phyloP scores from a whole-genome alignment of 768 basidiomycete species.

The Pholiota conissans region DNA sequence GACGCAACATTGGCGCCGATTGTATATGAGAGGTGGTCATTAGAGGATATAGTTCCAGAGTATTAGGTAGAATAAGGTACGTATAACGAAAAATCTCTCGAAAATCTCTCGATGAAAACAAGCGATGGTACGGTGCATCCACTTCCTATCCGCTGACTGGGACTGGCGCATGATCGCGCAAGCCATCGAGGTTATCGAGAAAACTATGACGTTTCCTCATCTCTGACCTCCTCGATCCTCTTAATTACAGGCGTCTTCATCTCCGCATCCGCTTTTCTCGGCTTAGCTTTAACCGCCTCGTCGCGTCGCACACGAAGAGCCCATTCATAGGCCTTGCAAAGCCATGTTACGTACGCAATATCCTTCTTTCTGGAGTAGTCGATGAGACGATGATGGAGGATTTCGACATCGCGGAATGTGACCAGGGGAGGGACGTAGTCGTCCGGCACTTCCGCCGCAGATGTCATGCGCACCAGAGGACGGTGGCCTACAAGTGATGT shows the following conservation, averaged over 20 bases:
- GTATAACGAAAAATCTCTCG: not conserved
- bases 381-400: conserved; percentile 75
- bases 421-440: conserved; percentile 80
- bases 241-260: not conserved
- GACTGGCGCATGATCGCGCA: too few species aligned
- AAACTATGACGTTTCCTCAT: not conserved
- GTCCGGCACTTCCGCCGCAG: conserved; percentile 61
- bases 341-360: conserved; percentile 70
- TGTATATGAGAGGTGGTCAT: not conserved
- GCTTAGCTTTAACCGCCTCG: conserved; percentile 34
- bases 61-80: not conserved
- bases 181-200: too few species aligned
- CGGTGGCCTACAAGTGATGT: conserved; percentile 52
- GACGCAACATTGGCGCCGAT: not conserved
- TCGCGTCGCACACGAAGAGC: conserved; percentile 64
- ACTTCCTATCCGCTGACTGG: too few species aligned
- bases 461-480: conserved; percentile 73
- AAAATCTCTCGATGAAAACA: not conserved
- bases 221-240: not conserved
- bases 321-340: conserved; percentile 72
- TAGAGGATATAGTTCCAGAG: not conserved
- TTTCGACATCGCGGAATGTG: conserved; percentile 73
- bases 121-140: not conserved
- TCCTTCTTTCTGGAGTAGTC: conserved; percentile 40
- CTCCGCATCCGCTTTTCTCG: not conserved